Base-by-base conservation (phyloP, 805 yeast genomes). In the Saccharomycopsis capsularis region DNA sequence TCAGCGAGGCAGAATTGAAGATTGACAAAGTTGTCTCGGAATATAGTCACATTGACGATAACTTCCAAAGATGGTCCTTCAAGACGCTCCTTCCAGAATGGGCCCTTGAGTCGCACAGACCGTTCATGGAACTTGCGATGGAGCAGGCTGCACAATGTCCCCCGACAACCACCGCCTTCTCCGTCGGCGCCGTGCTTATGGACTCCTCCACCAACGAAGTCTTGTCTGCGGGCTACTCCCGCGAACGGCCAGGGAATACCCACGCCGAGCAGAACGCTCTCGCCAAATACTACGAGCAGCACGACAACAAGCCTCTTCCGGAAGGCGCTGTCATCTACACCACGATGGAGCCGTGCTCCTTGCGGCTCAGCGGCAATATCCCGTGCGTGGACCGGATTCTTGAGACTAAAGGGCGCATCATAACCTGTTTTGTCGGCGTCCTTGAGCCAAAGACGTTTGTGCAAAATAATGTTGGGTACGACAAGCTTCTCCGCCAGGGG, bases 221-320 rank as follows among this genome's bases (percentile, higher is more conserved):
- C 0, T 61, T 93, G n/a, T 73, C 84, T 5, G 79, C 86, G 0
- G 99, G 99, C 0, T 88, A 78, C 60, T 87, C 98, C 0, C 73
- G 98, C 47, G 99, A 93, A 63, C 68, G 90, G 2, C 85, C 83
- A 18, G 99, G 98, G 0, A 93, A 91, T 64, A 91, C 99, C 0
- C 99, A 91, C 63, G 99, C 99, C 3, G 99, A 93, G 60, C 96
- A 93, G 62, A 84, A 95, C 68, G 96, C 96, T 0, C 61, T 93
- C 49, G 84, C 81, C 29, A 93, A 93, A 63, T 83, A 81, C 57
- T 78, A 71, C 49, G 56, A 60, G 4, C 57, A 64, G 35, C 62
- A 65, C 1, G 69, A 68, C 9, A 36, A 36, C 32, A 24, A 34
- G n/a, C 45, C 57, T 2, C 69, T 88, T 2, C 96, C 96, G 0